Conservation (phyloP, 2,329 filamentous ascomycete species). For the Arthrocladium fulminans region DNA sequence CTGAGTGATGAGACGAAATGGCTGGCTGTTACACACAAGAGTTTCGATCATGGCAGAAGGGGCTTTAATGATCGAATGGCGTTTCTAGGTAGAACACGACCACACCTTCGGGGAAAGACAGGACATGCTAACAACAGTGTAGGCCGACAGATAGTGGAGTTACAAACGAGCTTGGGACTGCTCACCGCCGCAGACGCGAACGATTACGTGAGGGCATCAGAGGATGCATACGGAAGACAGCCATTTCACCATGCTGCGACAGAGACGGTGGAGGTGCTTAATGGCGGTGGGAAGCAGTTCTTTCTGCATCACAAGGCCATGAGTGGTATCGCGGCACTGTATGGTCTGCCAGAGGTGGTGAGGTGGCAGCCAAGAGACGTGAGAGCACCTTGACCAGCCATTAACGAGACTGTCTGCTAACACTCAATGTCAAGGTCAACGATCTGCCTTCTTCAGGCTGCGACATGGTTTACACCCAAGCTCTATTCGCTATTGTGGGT, state of each 20-base stretch:
- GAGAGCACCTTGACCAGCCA: slow-evolving; percentile 27
- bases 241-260: slow-evolving; percentile 65
- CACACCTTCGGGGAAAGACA: neutral
- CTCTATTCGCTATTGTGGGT: slow-evolving; percentile 77
- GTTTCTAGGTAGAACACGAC: slow-evolving; percentile 64
- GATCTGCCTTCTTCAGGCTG: slow-evolving; percentile 65
- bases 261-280: slow-evolving; percentile 64
- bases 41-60: slow-evolving; percentile 87
- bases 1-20: slow-evolving; percentile 90
- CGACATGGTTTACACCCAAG: slow-evolving; percentile 63
- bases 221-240: slow-evolving; percentile 47
- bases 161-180: slow-evolving; percentile 57
- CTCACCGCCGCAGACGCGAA: slow-evolving; percentile 37
- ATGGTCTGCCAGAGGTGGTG: slow-evolving; percentile 65
- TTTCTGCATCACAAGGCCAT: slow-evolving; percentile 59
- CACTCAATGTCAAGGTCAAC: slow-evolving; percentile 42
- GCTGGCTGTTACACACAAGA: slow-evolving; percentile 95
- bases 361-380: slow-evolving; percentile 85
- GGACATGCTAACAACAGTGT: slow-evolving; percentile 8
- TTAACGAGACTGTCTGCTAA: slow-evolving; percentile 6
- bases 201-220: slow-evolving; percentile 22
- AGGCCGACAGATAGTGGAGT: slow-evolving; percentile 56
- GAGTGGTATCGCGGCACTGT: slow-evolving; percentile 56
- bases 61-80: slow-evolving; percentile 91
- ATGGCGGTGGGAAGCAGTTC: slow-evolving; percentile 48